Base-by-base conservation (phyloP, 345 rosid species). In the Viola odorata region DNA sequence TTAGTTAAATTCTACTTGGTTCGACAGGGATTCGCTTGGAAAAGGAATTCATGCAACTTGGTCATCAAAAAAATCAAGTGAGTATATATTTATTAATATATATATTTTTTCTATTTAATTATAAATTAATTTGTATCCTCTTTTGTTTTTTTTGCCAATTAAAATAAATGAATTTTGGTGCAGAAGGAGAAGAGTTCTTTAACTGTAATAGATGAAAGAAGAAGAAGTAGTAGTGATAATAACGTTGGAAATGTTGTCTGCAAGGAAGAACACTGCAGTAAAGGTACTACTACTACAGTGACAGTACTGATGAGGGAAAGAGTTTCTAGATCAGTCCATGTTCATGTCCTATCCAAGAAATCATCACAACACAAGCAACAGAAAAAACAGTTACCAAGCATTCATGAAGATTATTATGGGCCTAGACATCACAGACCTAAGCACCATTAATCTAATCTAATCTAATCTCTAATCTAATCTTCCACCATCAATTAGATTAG, bases 401-500 rank as follows among this genome's bases (percentile, higher is more conserved):
- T 23, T 23, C 32, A 23, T 23, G 32, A 23, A 23, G 32, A 23
- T 23, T 23, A 23, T 23, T 23, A 23, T 23, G 32, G 32, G 32
- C 32, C 32, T 23, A 23, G 1, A 23, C 32, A 23, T 23, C 32
- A 23, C 32, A 23, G 32, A 23, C 32, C 32, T 23, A 23, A 23
- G 32, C 32, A 23, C 32, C 32, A 23, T 23, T 23, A 23, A 23
- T 23, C 32, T 23, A 23, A 23, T 23, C 32, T 23, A 23, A 23
- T 23, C 32, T 23, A 23, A 23, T 23, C 32, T 23, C 32, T 23
- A 23, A 70, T 23, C 32, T 23, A 23, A 70, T 49, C 58, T 57
- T 58, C 54, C 77, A 50, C 89, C 88, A 45, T 73, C 66, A 72
- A 69, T 85, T 61, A 85, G 32, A 0, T 23, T 23, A 23, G 32